Evolutionary conservation across 2,329 filamentous ascomycete genomes (phyloP), one percentile per base, ranked within the genome.

Genomic region (Apiospora kogelbergensis): DNA sequence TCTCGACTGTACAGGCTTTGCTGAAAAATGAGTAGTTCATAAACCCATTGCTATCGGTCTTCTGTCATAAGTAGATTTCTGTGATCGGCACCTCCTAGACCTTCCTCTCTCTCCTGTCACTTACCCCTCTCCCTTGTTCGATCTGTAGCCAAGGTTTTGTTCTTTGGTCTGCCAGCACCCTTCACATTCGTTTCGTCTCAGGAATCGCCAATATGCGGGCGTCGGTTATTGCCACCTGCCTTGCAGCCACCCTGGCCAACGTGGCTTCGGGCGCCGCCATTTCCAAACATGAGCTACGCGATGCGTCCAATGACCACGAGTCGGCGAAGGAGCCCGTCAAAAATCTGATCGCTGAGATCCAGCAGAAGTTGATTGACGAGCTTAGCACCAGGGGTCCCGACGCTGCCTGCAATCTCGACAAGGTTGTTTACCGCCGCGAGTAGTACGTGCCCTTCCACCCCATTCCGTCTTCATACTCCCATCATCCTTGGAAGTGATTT

Each of bases 341-440:
- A 20, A 60, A 60, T 17, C 20, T n/a, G 17, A 60, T 60, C 10
- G 53, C 53, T 4, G 53, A 37, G 9, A 60, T 60, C 3, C 53
- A 60, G 53, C 53, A 60, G 15, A 30, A 30, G 9, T 20, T 60
- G 17, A 13, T 37, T 20, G 53, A 60, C 7, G 53, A 60, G 53
- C 53, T 60, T 10, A 17, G 53, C 53, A 60, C 15, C 17, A 26
- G 53, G 17, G 53, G 53, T 2, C 53, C 30, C 3, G 53, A 60
- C 1, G 53, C 53, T 22, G 53, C 53, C 13, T 60, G 53, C 30
- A 60, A 33, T n/a, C 53, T 60, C 20, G 30, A 60, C 30, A 60
- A 60, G 17, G 53, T 60, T 11, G 30, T 60, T 17, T 60, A 60
- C 30, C 53, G 53, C 30, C 53, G 53, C 53, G 53, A 60, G 9